Conservation (phyloP, 2,329 filamentous ascomycete species). For the Nannizzia gypsea region DNA sequence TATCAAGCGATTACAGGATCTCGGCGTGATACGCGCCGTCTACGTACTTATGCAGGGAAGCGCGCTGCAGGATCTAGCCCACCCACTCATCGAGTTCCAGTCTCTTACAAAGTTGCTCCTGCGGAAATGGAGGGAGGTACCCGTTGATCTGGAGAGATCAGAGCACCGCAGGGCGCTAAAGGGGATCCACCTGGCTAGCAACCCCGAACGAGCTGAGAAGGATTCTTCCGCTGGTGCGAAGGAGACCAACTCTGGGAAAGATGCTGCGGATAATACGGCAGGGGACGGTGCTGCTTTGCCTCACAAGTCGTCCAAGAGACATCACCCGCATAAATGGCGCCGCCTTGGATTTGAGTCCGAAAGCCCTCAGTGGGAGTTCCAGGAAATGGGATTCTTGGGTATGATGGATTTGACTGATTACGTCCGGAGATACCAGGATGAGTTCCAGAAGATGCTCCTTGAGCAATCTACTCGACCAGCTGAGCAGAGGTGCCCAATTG, state of each 20-base stretch:
- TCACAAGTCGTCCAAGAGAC: slow-evolving; percentile 49
- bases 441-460: slow-evolving; percentile 79
- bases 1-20: slow-evolving; percentile 82
- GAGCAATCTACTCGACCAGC: slow-evolving; percentile 69
- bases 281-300: slow-evolving; percentile 31
- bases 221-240: background rate
- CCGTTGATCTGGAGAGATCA: slow-evolving; percentile 70
- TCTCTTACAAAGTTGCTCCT: slow-evolving; percentile 77
- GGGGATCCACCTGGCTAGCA: slow-evolving; percentile 71
- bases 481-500: slow-evolving; percentile 71
- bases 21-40: slow-evolving; percentile 84
- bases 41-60: slow-evolving; percentile 92
- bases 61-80: slow-evolving; percentile 76
- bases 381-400: slow-evolving; percentile 73
- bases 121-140: slow-evolving; percentile 75
- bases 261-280: slow-evolving; percentile 23
- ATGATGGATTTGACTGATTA: slow-evolving; percentile 98
- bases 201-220: slow-evolving; percentile 48
- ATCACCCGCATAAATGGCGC: slow-evolving; percentile 87
- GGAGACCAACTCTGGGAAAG: slow-evolving; percentile 11
- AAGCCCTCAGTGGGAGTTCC: slow-evolving; percentile 75
- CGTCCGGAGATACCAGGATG: slow-evolving; percentile 80
- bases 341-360: slow-evolving; percentile 85
- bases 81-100: slow-evolving; percentile 87
- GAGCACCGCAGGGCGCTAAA: slow-evolving; percentile 84